Conservation (phyloP, 345 rosid species). For the Eucalyptus viminalis region DNA sequence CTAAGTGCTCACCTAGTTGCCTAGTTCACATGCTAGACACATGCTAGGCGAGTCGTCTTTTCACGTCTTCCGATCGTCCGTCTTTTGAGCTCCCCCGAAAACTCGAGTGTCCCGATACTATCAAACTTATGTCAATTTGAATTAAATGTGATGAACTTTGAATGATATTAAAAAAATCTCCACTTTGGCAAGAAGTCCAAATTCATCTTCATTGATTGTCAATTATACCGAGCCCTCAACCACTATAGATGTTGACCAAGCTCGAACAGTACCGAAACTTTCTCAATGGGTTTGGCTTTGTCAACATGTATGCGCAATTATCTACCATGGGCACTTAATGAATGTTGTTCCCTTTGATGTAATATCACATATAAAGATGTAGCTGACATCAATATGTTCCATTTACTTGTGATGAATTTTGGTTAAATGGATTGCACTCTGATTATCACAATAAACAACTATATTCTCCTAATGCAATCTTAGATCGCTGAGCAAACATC, state of each 20-base stretch:
- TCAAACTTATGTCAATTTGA: background rate
- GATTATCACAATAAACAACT: background rate
- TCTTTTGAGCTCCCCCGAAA: background rate
- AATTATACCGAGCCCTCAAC: background rate
- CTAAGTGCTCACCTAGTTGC: background rate
- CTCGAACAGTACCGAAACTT: background rate
- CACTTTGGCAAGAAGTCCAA: background rate
- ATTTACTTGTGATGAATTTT: background rate
- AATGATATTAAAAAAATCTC: background rate
- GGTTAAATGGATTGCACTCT: background rate
- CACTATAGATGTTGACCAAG: background rate
- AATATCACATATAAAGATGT: background rate
- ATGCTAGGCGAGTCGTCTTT: background rate
- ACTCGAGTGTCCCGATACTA: background rate
- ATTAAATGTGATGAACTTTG: background rate
- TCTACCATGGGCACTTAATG: background rate
- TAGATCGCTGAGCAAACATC: background rate
- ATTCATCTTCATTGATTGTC: background rate
- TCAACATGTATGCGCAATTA: background rate
- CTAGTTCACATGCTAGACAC: background rate
- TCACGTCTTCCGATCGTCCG: background rate
- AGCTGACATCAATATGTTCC: background rate
- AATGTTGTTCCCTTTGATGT: background rate
- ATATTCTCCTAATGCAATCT: background rate
- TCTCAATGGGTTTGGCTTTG: background rate